Conservation (phyloP, 805 yeast species). For the Groenewaldozyma salmanticensis region DNA sequence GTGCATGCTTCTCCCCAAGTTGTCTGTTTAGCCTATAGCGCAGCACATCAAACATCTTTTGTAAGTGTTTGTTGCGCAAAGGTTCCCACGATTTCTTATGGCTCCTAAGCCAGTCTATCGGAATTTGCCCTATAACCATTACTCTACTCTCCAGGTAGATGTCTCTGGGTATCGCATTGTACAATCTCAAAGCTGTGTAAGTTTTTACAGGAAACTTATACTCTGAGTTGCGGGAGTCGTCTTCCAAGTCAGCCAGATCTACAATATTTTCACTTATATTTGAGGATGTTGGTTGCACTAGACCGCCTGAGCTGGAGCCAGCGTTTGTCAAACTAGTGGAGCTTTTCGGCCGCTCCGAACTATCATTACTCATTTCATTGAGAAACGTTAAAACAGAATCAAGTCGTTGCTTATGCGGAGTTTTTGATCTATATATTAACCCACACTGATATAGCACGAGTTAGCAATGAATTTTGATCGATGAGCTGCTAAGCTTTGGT, state of each 20-base stretch:
- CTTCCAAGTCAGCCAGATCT: not conserved
- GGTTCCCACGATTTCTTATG: constrained; percentile 11
- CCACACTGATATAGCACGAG: too few relatives aligned
- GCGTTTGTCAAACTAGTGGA: too few relatives aligned
- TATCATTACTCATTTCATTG: too few relatives aligned
- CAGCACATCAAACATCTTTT: not conserved
- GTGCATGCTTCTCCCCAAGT: not conserved
- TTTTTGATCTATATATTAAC: too few relatives aligned
- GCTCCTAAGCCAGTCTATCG: constrained; percentile 17
- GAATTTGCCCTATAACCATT: constrained; percentile 26
- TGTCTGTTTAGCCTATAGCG: not conserved
- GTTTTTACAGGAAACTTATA: constrained; percentile 14
- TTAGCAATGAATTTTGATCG: too few relatives aligned
- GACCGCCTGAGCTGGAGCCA: too few relatives aligned
- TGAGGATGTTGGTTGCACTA: too few relatives aligned
- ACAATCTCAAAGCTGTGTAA: constrained; percentile 26
- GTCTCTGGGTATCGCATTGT: constrained; percentile 20
- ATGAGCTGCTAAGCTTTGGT: too few relatives aligned
- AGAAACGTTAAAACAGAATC: too few relatives aligned
- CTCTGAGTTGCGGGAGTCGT: too few relatives aligned
- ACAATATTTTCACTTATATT: not conserved
- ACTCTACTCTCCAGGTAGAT: constrained; percentile 24
- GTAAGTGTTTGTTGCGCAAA: not conserved
- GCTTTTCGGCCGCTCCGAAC: too few relatives aligned
- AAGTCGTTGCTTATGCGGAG: too few relatives aligned